Conservation (phyloP, 1,284 basidiomycete genomes). For the Ustilago curta region DNA sequence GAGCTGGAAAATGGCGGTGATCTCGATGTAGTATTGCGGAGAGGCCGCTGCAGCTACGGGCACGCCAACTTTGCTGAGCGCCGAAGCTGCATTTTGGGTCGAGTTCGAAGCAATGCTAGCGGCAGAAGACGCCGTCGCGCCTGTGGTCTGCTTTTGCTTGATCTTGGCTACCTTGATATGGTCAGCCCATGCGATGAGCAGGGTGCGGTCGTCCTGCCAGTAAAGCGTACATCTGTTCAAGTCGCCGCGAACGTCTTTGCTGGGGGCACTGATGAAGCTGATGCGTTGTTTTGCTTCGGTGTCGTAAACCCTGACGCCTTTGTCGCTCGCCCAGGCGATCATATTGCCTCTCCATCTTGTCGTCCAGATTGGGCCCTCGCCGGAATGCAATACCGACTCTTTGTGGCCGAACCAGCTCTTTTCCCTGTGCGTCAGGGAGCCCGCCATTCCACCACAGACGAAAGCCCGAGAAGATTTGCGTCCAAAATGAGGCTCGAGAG, state of each 20-base stretch:
- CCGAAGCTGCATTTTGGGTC: conserved; percentile 27
- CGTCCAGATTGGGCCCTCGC: conserved; percentile 95
- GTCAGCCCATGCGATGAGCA: conserved; percentile 95
- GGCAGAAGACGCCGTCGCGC: conserved; percentile 21
- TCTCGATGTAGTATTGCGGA: conserved; percentile 75
- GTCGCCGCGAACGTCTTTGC: conserved; percentile 86
- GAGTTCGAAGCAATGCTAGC: conserved; percentile 28
- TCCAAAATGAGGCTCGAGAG: conserved; percentile 90
- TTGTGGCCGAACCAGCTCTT: conserved; percentile 97
- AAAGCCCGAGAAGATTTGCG: conserved; percentile 84
- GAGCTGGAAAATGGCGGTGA: conserved; percentile 89
- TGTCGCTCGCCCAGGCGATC: conserved; percentile 96
- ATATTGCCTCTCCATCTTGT: conserved; percentile 85
- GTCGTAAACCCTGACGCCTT: conserved; percentile 96
- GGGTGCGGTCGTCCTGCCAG: conserved; percentile 88
- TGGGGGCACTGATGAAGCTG: conserved; percentile 85
- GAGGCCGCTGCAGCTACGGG: conserved; percentile 15
- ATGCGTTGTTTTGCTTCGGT: conserved; percentile 82
- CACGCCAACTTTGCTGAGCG: conserved; percentile 35
- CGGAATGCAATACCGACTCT: conserved; percentile 84
- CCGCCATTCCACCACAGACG: conserved; percentile 92
- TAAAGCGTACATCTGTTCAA: conserved; percentile 89
- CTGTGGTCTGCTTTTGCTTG: conserved; percentile 27
- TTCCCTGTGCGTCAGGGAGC: conserved; percentile 85
- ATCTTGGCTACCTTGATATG: conserved; percentile 83